These are phyloP conservation scores for Pyricularia sp. DNA, from an alignment of 2,329 filamentous ascomycete species.

Conservation along the genomic window DNA sequence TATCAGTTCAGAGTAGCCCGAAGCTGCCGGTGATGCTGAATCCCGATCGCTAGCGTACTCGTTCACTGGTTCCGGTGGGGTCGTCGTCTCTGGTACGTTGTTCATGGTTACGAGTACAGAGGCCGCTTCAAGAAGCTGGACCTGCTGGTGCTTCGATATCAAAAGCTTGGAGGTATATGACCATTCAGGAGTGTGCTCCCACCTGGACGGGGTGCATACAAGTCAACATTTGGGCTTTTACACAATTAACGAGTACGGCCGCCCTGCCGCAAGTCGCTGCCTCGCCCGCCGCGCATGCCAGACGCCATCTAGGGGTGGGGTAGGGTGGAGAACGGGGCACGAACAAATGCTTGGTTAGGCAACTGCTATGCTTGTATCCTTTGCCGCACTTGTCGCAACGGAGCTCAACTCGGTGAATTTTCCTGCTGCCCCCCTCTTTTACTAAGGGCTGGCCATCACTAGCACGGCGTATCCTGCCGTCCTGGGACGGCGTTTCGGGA, in stretches of 20 bases:
- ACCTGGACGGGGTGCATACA: conserved; percentile 52
- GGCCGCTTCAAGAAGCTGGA: conserved; percentile 91
- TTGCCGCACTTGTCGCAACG: conserved; percentile 98
- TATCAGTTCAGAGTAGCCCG: conserved; percentile 68
- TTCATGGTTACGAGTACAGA: conserved; percentile 96
- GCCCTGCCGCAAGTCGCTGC: background rate
- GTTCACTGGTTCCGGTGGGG: conserved; percentile 21
- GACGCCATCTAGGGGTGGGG: conserved; percentile 34
- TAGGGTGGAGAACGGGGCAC: conserved; percentile 45
- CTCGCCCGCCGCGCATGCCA: conserved; percentile 19
- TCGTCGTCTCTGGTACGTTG: conserved; percentile 43
- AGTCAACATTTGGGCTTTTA: conserved; percentile 24
- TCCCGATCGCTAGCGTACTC: conserved; percentile 72
- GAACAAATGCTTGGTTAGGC: conserved; percentile 99
- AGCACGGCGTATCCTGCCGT: conserved; percentile 49
- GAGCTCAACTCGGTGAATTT: conserved; percentile 73
- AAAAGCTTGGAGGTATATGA: conserved; percentile 92
- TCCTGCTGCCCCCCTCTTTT: conserved; percentile 61
- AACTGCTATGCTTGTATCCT: conserved; percentile 99
- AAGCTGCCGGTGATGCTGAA: conserved; percentile 72
- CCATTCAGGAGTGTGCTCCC: conserved; percentile 99
- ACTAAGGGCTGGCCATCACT: conserved; percentile 80
- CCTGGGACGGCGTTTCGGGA: conserved; percentile 35
- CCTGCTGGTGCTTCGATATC: conserved; percentile 99
- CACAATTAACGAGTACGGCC: background rate